These are phyloP conservation scores for Crepidotus variabilis DNA, from an alignment of 768 basidiomycete species.

Conservation along the genomic window DNA sequence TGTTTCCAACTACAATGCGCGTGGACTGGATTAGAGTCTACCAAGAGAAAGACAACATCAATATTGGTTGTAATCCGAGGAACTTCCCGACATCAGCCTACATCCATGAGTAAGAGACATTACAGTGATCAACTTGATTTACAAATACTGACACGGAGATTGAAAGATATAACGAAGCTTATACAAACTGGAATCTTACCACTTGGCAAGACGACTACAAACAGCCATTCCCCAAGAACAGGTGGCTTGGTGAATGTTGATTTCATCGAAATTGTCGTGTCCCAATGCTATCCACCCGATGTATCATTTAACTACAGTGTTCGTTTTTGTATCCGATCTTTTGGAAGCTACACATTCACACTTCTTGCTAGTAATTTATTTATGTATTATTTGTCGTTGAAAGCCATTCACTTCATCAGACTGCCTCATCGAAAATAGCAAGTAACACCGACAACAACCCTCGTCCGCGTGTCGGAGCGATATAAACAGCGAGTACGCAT, in stretches of 20 bases:
- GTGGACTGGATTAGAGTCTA: constrained; percentile 92
- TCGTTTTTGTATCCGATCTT: no score
- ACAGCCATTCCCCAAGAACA: constrained; percentile 69
- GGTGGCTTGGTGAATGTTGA: constrained; percentile 55
- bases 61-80: constrained; percentile 81
- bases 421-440: no score
- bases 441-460: no score
- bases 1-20: constrained; percentile 71
- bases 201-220: constrained; percentile 68
- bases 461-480: no score
- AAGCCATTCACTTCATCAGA: no score
- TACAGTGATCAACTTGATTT: neutral
- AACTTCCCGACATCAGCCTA: constrained; percentile 80
- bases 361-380: no score
- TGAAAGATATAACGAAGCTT: constrained; percentile 57
- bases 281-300: no score
- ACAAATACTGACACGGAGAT: neutral
- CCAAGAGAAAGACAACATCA: constrained; percentile 63
- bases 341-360: no score
- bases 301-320: no score
- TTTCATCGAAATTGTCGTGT: no score
- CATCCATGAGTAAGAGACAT: constrained; percentile 58
- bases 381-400: no score
- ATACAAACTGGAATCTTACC: constrained; percentile 77
- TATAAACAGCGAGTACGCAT: no score